Conservation (phyloP, 2,329 filamentous ascomycete genomes). For the Aureobasidium sp. region DNA sequence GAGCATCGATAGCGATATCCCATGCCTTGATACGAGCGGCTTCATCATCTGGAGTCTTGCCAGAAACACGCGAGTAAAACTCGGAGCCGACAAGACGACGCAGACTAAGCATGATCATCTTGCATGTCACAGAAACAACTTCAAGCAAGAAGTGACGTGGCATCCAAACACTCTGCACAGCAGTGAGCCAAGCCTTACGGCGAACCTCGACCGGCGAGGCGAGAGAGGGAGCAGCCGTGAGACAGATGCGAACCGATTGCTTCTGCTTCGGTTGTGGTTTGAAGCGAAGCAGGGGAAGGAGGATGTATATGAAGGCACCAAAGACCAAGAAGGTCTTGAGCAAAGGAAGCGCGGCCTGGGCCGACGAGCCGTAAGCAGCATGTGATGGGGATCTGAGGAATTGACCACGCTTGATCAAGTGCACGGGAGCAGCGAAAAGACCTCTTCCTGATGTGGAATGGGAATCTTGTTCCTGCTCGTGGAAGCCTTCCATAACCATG, state of each 20-base stretch:
- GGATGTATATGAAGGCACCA: constrained; percentile 46
- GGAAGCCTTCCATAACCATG: constrained; percentile 81
- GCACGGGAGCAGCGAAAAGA: constrained; percentile 34
- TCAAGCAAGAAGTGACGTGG: constrained; percentile 82
- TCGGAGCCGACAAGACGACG: constrained; percentile 69
- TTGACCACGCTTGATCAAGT: constrained; percentile 23
- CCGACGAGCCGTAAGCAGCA: constrained; percentile 2
- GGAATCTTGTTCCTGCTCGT: constrained; percentile 52
- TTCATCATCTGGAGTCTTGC: constrained; percentile 76
- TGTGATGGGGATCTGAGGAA: constrained; percentile 2
- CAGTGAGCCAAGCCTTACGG: constrained; percentile 84
- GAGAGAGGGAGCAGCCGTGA: constrained; percentile 55
- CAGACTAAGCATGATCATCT: constrained; percentile 72
- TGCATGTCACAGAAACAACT: constrained; percentile 67
- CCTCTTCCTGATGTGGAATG: constrained; percentile 31
- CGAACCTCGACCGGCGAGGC: constrained; percentile 78
- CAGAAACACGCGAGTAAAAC: constrained; percentile 69
- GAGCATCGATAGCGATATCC: constrained; percentile 87
- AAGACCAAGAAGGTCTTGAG: constrained; percentile 44
- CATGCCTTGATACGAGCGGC: constrained; percentile 81
- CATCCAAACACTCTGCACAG: constrained; percentile 86
- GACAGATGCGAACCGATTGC: constrained; percentile 26
- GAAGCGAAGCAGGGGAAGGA: constrained; percentile 48
- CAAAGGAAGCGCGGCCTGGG: constrained; percentile 31
- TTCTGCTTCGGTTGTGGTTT: constrained; percentile 47